Evolutionary conservation across 495 filamentous ascomycete species (phyloP), one percentile per base, ranked within the genome.

Genomic region (Beverwykella pulmonaria): DNA sequence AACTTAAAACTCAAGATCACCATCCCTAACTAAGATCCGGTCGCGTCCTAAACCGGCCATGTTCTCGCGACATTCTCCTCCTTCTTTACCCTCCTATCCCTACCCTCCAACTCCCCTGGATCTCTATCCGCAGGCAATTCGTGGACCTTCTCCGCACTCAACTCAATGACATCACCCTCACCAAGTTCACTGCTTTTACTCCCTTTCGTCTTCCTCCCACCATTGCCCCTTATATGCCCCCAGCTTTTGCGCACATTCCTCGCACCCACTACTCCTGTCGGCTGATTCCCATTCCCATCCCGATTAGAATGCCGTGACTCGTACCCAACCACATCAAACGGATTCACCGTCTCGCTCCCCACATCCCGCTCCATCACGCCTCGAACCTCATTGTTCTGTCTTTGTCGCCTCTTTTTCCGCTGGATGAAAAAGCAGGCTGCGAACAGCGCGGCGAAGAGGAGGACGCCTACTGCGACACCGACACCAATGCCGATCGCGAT

Each of bases 391-490:
- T 36, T 20, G 7, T 27, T 19, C 14, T 25, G 10, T 26, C 32
- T 0, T 19, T 63, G 53, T 17, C 14, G 25, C 1, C 27, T 12
- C 32, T 54, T 53, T 12, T 34, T 52, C 15, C 47, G 59, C 30
- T 27, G 57, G 2, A 58, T 23, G 44, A 48, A 53, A 12, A 48
- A 54, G 30, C 48, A 63, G 5, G 22, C 22, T 49, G 53, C 14
- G 26, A 63, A 34, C 8, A 53, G n/a, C 10, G 36, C 19, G 12
- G 53, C 46, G 36, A 53, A 39, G 59, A 54, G 19, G 9, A 48
- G 12, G 8, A 61, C 44, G 29, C 59, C 59, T 17, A 34, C 50
- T 14, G 44, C 59, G 22, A 63, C 59, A 34, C 47, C 59, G 20
- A 63, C 25, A 12, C 30, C 49, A 17, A 34, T 46, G 48, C 44